These are phyloP conservation scores for Pulveroboletus sp. DNA, from an alignment of 768 basidiomycete species.

Conservation along the genomic window DNA sequence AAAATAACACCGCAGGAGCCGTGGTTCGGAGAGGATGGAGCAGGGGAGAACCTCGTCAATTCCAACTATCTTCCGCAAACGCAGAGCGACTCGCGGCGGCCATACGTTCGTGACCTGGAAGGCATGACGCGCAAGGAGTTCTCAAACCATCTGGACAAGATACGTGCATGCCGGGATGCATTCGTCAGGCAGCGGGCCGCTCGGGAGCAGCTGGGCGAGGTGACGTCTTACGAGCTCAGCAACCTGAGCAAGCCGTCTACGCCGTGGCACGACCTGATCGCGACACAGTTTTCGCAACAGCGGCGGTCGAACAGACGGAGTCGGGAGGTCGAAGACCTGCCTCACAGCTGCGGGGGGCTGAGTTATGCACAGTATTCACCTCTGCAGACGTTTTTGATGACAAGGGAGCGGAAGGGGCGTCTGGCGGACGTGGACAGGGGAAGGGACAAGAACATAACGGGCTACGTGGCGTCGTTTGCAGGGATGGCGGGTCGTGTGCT, in stretches of 20 bases:
- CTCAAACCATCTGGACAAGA: constrained; percentile 51
- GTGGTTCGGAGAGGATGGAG: constrained; percentile 11
- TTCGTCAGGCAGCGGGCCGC: constrained; percentile 45
- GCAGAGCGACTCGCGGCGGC: constrained; percentile 19
- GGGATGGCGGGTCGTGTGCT: constrained; percentile 26
- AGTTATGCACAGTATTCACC: constrained; percentile 51
- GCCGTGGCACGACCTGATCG: constrained; percentile 27
- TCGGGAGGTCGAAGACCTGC: constrained; percentile 53
- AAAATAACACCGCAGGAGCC: constrained; percentile 15
- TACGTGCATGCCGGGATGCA: constrained; percentile 51
- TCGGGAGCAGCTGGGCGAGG: constrained; percentile 14
- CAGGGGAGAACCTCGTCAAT: constrained; percentile 21
- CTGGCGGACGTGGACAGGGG: constrained; percentile 36
- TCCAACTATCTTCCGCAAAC: constrained; percentile 24
- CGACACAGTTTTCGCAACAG: constrained; percentile 18
- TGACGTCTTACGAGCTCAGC: constrained; percentile 29
- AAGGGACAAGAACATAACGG: constrained; percentile 7
- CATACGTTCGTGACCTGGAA: constrained; percentile 48
- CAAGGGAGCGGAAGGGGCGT: constrained; percentile 56
- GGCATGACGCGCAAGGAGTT: constrained; percentile 61
- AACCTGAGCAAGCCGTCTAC: constrained; percentile 15
- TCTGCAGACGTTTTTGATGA: constrained; percentile 52
- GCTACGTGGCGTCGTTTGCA: constrained; percentile 32
- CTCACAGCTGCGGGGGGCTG: constrained; percentile 62
- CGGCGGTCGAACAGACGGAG: constrained; percentile 23